These are phyloP conservation scores for Psilocybe tampanensis DNA, from an alignment of 768 basidiomycete species.

Conservation along the genomic window DNA sequence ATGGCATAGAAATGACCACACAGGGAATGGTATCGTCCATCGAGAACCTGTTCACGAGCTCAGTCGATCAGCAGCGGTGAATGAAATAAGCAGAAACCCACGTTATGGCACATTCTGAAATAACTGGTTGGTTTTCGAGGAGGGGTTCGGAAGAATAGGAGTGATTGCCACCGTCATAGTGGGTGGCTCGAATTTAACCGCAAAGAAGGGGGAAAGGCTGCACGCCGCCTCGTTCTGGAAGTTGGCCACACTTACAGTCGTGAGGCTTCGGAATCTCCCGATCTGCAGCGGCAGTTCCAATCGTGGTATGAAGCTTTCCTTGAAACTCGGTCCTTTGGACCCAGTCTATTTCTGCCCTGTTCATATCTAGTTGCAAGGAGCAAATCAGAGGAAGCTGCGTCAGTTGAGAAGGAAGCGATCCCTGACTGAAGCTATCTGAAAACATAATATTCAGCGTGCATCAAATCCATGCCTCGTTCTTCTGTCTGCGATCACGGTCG, in stretches of 20 bases:
- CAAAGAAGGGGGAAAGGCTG: constrained; percentile 27
- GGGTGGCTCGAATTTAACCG: constrained; percentile 26
- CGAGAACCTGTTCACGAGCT: constrained; percentile 59
- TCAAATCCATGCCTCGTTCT: constrained; percentile 1
- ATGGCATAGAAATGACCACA: constrained; percentile 77
- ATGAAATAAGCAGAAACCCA: constrained; percentile 33
- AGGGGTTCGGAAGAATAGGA: constrained; percentile 23
- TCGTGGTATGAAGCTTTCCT: constrained; percentile 24
- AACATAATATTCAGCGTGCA: constrained; percentile 11
- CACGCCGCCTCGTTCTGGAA: constrained; percentile 46
- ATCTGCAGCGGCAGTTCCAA: constrained; percentile 18
- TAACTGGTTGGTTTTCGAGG: constrained; percentile 16
- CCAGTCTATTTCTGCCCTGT: constrained; percentile 10
- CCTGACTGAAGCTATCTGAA: constrained; percentile 5
- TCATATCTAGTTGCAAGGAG: not conserved
- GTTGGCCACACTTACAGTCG: constrained; percentile 32
- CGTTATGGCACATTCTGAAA: constrained; percentile 72
- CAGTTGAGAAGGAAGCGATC: constrained; percentile 1
- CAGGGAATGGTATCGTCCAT: constrained; percentile 69
- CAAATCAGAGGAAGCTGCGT: not conserved
- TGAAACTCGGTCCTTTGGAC: constrained; percentile 11
- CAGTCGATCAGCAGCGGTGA: constrained; percentile 1
- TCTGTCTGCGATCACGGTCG: constrained; percentile 1
- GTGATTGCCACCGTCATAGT: constrained; percentile 19
- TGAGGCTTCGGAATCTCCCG: constrained; percentile 45